phyloP scores from a whole-genome alignment of 257 asterid species.

The Nyctanthes arbortristis region DNA sequence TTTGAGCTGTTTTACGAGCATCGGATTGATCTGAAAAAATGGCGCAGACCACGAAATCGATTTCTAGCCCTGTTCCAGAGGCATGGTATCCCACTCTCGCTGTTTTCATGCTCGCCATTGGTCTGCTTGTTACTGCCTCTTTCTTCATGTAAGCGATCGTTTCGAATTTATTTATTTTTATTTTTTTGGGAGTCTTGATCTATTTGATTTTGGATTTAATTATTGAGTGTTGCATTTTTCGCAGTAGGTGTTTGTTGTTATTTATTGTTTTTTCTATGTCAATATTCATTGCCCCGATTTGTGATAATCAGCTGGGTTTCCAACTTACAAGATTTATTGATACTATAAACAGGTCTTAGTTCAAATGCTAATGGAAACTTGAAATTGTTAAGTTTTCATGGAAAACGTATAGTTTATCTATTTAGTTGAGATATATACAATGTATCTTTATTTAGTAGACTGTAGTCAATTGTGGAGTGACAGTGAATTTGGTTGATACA shows the following conservation, averaged over 20 bases:
- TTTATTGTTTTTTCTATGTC: background rate
- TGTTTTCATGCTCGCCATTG: conserved; percentile 71
- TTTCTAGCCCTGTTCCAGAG: conserved; percentile 90
- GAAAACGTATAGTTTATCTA: background rate
- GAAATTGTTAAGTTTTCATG: background rate
- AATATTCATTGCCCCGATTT: background rate
- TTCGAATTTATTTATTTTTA: background rate
- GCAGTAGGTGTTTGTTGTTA: background rate
- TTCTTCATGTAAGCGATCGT: conserved; percentile 69
- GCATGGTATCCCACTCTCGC: conserved; percentile 89
- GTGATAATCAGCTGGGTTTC: background rate
- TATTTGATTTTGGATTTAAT: background rate
- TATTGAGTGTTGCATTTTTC: background rate
- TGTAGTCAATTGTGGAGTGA: too few relatives aligned
- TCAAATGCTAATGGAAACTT: background rate
- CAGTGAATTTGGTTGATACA: background rate
- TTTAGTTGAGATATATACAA: background rate
- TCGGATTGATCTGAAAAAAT: conserved; percentile 12
- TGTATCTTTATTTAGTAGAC: too few relatives aligned
- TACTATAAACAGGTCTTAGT: background rate
- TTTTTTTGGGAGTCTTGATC: conserved; percentile 7
- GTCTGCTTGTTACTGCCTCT: conserved; percentile 80
- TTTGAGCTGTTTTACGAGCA: background rate
- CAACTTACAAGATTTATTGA: background rate
- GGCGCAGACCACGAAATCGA: conserved; percentile 79